Percentiles rank a stretch among this genome's conserved stretches.
These are phyloP conservation scores for Colletotrichum sojae DNA, from an alignment of 2,329 filamentous ascomycete genomes.

Conservation along the genomic window DNA sequence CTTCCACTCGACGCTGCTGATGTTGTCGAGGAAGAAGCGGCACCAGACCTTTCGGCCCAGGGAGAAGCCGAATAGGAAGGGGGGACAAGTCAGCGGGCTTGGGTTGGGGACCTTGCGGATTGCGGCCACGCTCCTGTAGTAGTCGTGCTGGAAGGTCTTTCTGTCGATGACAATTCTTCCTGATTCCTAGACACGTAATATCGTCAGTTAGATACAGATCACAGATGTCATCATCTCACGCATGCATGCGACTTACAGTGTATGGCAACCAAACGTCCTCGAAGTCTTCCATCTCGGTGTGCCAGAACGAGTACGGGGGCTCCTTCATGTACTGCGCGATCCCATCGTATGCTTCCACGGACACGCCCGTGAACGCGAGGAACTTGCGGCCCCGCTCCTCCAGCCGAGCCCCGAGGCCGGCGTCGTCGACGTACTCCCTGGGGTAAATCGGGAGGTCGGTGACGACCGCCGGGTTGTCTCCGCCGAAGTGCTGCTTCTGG, in stretches of 20 bases:
- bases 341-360: slow-evolving; percentile 45
- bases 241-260: background rate
- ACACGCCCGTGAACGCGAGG: background rate
- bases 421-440: slow-evolving; percentile 40
- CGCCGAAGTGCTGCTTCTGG: slow-evolving; percentile 45
- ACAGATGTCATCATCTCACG: background rate
- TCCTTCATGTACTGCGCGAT: slow-evolving; percentile 46
- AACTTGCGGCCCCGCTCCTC: slow-evolving; percentile 45
- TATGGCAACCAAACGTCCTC: slow-evolving; percentile 5
- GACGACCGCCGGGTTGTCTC: slow-evolving; percentile 45
- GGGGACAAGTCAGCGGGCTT: background rate
- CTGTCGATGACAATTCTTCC: slow-evolving; percentile 8
- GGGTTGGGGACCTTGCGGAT: background rate
- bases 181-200: background rate
- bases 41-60: slow-evolving; percentile 9
- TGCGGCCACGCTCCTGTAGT: background rate
- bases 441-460: slow-evolving; percentile 45
- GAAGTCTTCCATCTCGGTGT: slow-evolving; percentile 20
- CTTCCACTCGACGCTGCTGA: slow-evolving; percentile 42
- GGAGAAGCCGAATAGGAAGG: background rate
- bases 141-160: slow-evolving; percentile 11
- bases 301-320: slow-evolving; percentile 44
- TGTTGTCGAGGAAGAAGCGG: slow-evolving; percentile 30
- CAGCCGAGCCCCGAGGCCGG: slow-evolving; percentile 43
- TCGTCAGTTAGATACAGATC: background rate